Evolutionary conservation across 352 stramenopile species (phyloP).

Genomic region (Globisporangium paroecandrum): DNA sequence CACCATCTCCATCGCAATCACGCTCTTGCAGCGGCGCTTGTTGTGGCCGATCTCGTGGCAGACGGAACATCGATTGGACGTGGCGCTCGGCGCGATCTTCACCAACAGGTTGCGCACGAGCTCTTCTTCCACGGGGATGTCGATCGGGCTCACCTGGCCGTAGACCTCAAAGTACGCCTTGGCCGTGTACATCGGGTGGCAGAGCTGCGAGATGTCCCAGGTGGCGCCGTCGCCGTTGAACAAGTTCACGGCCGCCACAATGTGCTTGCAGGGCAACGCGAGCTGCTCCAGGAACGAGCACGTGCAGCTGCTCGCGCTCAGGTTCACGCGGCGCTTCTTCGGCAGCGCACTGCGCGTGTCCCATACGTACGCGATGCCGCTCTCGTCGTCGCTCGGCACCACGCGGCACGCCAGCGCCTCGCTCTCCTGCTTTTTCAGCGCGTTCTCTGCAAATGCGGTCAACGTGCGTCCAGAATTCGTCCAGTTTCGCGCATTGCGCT

Average conservation of each 20-base stretch:
- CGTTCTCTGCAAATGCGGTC: constrained; percentile 34
- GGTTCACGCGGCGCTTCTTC: constrained; percentile 40
- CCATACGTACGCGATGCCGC: constrained; percentile 37
- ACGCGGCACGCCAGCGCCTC: constrained; percentile 35
- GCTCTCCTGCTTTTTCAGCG: constrained; percentile 27
- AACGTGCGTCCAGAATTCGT: constrained; percentile 22
- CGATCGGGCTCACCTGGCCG: constrained; percentile 22
- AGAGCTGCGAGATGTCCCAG: constrained; percentile 35
- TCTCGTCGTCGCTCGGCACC: constrained; percentile 36
- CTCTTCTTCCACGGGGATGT: constrained; percentile 45
- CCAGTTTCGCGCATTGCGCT: constrained; percentile 32
- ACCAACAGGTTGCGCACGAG: constrained; percentile 38
- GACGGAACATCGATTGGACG: constrained; percentile 33
- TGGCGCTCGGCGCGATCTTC: constrained; percentile 25
- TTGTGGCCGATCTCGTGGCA: constrained; percentile 47
- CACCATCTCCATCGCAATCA: neutral
- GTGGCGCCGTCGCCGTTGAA: constrained; percentile 34
- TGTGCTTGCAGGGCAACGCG: constrained; percentile 38
- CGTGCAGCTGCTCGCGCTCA: constrained; percentile 30
- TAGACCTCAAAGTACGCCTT: constrained; percentile 31
- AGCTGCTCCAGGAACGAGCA: constrained; percentile 35
- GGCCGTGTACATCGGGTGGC: constrained; percentile 29
- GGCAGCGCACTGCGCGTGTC: constrained; percentile 22
- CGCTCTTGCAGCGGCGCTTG: constrained; percentile 32
- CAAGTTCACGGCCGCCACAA: constrained; percentile 30